These are phyloP conservation scores for Bauhinia variegata DNA, from an alignment of 306 rosid genomes.

Conservation along the genomic window DNA sequence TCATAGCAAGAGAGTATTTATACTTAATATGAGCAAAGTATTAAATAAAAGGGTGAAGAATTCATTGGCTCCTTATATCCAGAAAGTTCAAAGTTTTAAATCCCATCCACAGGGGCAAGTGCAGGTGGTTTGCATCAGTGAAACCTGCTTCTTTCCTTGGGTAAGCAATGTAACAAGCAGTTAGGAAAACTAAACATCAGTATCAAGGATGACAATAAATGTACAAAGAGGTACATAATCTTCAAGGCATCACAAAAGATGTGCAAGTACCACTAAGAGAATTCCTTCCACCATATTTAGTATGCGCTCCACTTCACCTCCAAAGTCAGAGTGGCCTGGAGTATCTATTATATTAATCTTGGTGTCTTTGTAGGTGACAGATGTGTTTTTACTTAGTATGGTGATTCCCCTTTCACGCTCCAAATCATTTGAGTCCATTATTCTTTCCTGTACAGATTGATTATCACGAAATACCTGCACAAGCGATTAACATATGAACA, in stretches of 20 bases:
- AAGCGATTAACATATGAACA: constrained; percentile 30
- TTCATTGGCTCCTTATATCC: not conserved
- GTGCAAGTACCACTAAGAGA: constrained; percentile 81
- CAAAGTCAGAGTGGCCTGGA: constrained; percentile 99
- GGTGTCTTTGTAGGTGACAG: constrained; percentile 79
- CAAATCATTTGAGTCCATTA: constrained; percentile 97
- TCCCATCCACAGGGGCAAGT: too few relatives aligned
- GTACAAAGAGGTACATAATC: constrained; percentile 27
- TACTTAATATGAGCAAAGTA: constrained; percentile 10
- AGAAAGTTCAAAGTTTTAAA: too few relatives aligned
- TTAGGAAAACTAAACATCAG: not conserved
- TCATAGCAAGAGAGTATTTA: constrained; percentile 1
- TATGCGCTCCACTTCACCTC: constrained; percentile 97
- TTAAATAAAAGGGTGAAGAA: constrained; percentile 13
- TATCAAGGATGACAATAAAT: constrained; percentile 13
- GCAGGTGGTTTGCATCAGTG: constrained; percentile 1
- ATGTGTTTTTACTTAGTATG: constrained; percentile 91
- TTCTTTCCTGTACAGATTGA: constrained; percentile 91
- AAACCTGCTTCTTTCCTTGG: constrained; percentile 6
- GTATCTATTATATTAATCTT: constrained; percentile 95
- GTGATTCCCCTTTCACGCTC: constrained; percentile 99
- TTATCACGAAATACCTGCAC: constrained; percentile 94
- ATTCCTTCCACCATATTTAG: constrained; percentile 99
- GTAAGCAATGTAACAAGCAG: constrained; percentile 32
- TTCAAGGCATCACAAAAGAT: constrained; percentile 22